Base-by-base conservation (phyloP, 2,329 filamentous ascomycete genomes). In the Ophioceras dolichostomum region DNA sequence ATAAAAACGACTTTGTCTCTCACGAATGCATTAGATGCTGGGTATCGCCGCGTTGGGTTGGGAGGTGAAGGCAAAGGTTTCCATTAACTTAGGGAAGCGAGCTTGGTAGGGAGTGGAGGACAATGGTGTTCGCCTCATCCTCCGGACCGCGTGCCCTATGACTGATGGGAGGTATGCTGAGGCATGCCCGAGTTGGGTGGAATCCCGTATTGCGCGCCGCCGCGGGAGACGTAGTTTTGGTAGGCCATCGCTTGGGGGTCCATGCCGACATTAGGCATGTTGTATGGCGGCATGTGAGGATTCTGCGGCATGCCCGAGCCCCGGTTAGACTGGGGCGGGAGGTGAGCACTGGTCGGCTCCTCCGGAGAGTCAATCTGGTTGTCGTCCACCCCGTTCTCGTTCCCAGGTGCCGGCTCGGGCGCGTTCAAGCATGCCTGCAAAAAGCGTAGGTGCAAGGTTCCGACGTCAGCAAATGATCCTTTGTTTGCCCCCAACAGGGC, bases 341-440 rank as follows among this genome's bases (percentile, higher is more conserved):
- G 71, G 50, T 87, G 83, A 51, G 73, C 75, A 52, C 83, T 79
- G 45, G 77, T 63, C 42, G 87, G 79, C 59, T 96, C 91, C 61
- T 96, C 91, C 38, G 89, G 88, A 2, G 89, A 93, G 47, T 95
- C 87, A 52, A 86, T 82, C 45, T 82, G 76, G 48, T 83, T 81
- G 44, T 82, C 80, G 46, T 88, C 82, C 43, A 84, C 80, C 36
- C 83, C 83, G 49, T 87, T 87, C 55, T 94, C 85, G 52, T 77
- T 79, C 53, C 83, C 83, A 24, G 78, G 74, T 18, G 79, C 70
- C 36, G 89, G 88, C 60, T 98, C 91, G 30, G 91, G 91, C 16
- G 91, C 91, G 59, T 98, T 98, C 43, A 98, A 65, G 57, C 91
- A 98, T 36, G 91, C 88, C 89, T 96, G 50, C 24, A 22, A 24